A percentile compares a stretch with the other conserved stretches of the same genome.
phyloP scores from a whole-genome alignment of 805 yeast species.

The Teunomyces cretensis region DNA sequence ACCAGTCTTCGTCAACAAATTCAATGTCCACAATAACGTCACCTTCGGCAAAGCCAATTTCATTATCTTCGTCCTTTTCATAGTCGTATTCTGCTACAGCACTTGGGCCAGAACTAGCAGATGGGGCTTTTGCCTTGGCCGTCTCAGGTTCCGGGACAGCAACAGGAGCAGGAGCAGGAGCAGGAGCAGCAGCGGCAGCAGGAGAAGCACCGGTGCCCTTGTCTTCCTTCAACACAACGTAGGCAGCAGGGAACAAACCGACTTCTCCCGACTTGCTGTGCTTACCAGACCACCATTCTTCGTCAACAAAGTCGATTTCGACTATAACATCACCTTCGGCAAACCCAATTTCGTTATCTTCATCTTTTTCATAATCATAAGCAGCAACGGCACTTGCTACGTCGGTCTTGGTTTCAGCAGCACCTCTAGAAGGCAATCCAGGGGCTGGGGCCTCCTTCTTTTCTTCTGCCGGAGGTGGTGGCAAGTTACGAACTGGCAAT shows the following conservation, averaged over 20 bases:
- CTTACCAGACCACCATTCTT: constrained; percentile 67
- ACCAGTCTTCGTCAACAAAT: constrained; percentile 94
- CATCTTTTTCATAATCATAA: constrained; percentile 75
- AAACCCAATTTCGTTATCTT: constrained; percentile 71
- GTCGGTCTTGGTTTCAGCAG: constrained; percentile 3
- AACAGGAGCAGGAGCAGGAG: constrained; percentile 7
- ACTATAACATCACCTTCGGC: constrained; percentile 64
- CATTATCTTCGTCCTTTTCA: constrained; percentile 92
- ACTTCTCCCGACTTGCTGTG: constrained; percentile 59
- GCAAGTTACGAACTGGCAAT: constrained; percentile 15
- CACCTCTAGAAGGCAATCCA: constrained; percentile 12
- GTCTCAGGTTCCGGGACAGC: constrained; percentile 14
- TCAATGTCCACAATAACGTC: constrained; percentile 81
- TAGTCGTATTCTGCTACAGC: constrained; percentile 77
- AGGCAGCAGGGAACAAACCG: constrained; percentile 66
- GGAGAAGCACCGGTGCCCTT: constrained; percentile 5
- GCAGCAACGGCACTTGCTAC: constrained; percentile 65
- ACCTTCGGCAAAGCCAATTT: constrained; percentile 79
- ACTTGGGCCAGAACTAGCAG: constrained; percentile 21
- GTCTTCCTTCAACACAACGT: constrained; percentile 38
- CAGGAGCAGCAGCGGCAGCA: constrained; percentile 11
- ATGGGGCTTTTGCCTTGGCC: constrained; percentile 7
- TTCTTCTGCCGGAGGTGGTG: constrained; percentile 18
- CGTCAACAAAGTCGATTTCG: constrained; percentile 69
- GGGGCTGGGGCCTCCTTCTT: constrained; percentile 14